Base-by-base conservation (phyloP, 257 asterid genomes). In the Penstemon davidsonii region DNA sequence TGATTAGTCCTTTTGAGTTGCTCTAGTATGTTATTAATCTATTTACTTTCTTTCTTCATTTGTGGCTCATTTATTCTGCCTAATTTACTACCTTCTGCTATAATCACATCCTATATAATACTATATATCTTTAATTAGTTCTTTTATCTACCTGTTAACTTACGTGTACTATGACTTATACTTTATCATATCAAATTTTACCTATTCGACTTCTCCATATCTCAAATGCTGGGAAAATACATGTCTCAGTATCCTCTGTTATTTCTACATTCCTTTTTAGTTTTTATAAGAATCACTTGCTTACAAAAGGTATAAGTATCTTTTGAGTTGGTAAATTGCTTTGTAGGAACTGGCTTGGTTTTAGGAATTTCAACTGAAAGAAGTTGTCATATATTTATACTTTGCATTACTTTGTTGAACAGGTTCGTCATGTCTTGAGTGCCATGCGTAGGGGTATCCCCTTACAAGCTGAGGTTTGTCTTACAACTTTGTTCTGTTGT, bases 371-470 rank as follows among this genome's bases (percentile, higher is more conserved):
- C 33, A 25, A 25, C 33, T 25, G 2, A 25, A 57, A 50, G 43
- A 64, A 40, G 55, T 60, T 10, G 9, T 53, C 72, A 70, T 52
- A 46, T 45, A 13, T 47, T 61, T 50, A 62, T 62, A 39, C 69
- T 66, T 51, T 64, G n/a, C 43, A 33, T 59, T 56, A 13, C 66
- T 66, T 68, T 60, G 61, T 58, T 75, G 58, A 56, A 79, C 91
- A 92, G 98, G 81, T 87, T 72, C 96, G 95, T 55, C 96, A 87
- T 44, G 83, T 86, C 67, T 77, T 87, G 84, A 84, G 70, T 81
- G 92, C 98, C 60, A 83, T 87, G 89, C 81, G 88, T 71, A 81
- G 92, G 85, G 85, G 81, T 9, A 88, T 72, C 75, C 83, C 75
- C 81, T 66, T 84, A 66, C 88, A 70, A 68, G 76, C 88, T 3